Percentiles rank a stretch among this genome's conserved stretches.
phyloP scores from a whole-genome alignment of 495 filamentous ascomycete species.

The Aspergillus nanangensis region DNA sequence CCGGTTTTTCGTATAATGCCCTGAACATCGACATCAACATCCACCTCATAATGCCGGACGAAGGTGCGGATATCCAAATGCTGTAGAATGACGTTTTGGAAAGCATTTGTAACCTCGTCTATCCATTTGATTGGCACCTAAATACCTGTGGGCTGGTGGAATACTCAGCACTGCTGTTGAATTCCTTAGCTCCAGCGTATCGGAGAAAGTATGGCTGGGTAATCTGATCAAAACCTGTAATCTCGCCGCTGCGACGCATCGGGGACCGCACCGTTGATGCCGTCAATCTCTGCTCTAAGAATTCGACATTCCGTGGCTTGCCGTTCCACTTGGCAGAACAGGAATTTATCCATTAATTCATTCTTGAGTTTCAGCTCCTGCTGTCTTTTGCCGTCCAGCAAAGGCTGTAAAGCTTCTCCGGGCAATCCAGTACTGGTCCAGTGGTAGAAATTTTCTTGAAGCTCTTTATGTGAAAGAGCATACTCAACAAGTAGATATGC shows the following conservation, averaged over 20 bases:
- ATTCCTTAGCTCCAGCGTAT: conserved; percentile 19
- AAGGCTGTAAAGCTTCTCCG: conserved; percentile 28
- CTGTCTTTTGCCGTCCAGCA: conserved; percentile 23
- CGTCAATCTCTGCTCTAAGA: conserved; percentile 10
- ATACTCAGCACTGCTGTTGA: conserved; percentile 21
- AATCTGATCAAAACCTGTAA: conserved; percentile 19
- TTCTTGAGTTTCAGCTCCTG: conserved; percentile 22
- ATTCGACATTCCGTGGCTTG: conserved; percentile 14
- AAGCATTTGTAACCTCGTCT: conserved; percentile 26
- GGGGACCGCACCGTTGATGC: conserved; percentile 13
- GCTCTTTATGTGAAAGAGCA: conserved; percentile 24
- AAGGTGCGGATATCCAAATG: conserved; percentile 25
- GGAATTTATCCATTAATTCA: background rate
- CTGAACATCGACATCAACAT: conserved; percentile 22
- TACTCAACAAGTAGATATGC: conserved; percentile 17
- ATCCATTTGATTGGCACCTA: conserved; percentile 6
- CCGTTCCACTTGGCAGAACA: conserved; percentile 16
- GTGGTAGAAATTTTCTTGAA: conserved; percentile 22
- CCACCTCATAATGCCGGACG: conserved; percentile 25
- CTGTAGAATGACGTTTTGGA: conserved; percentile 31
- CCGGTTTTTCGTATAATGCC: conserved; percentile 18
- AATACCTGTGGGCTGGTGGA: background rate
- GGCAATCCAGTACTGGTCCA: conserved; percentile 16
- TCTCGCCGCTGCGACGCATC: conserved; percentile 19
- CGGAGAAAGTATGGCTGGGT: conserved; percentile 19